Evolutionary conservation across 305 asterid genomes (phyloP).

Genomic region (Ajuga reptans): DNA sequence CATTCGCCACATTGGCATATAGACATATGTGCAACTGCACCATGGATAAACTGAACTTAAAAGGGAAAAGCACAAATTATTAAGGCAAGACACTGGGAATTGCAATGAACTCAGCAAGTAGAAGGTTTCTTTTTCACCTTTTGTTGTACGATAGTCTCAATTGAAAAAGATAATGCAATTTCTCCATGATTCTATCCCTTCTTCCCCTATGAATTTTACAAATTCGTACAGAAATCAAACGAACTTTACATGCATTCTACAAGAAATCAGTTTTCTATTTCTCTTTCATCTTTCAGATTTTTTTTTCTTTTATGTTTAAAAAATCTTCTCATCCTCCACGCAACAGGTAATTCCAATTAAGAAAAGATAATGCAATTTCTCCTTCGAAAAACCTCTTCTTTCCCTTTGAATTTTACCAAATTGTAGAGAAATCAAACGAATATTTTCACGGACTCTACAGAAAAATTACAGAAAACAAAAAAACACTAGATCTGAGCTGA

Average conservation of each 20-base stretch:
- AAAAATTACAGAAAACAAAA: too few relatives aligned
- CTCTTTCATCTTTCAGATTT: too few relatives aligned
- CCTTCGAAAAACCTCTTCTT: too few relatives aligned
- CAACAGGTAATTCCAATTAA: too few relatives aligned
- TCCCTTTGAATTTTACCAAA: too few relatives aligned
- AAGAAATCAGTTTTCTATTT: too few relatives aligned
- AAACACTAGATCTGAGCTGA: slow-evolving; percentile 18
- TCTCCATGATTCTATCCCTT: slow-evolving; percentile 5
- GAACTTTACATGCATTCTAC: slow-evolving; percentile 20
- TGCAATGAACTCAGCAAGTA: neutral
- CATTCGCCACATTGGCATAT: neutral
- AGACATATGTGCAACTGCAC: neutral
- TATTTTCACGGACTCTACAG: too few relatives aligned
- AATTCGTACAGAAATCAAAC: neutral
- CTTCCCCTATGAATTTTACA: neutral
- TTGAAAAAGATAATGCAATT: neutral
- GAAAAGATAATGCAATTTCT: too few relatives aligned
- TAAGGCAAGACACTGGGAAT: neutral
- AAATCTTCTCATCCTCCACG: too few relatives aligned
- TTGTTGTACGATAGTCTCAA: neutral
- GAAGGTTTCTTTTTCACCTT: neutral
- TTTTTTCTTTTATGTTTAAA: too few relatives aligned
- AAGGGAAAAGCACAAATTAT: neutral
- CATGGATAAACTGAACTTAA: neutral
- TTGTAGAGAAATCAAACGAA: too few relatives aligned